These are phyloP conservation scores for Pugionium dolabratum DNA, from an alignment of 345 rosid genomes.

Conservation along the genomic window DNA sequence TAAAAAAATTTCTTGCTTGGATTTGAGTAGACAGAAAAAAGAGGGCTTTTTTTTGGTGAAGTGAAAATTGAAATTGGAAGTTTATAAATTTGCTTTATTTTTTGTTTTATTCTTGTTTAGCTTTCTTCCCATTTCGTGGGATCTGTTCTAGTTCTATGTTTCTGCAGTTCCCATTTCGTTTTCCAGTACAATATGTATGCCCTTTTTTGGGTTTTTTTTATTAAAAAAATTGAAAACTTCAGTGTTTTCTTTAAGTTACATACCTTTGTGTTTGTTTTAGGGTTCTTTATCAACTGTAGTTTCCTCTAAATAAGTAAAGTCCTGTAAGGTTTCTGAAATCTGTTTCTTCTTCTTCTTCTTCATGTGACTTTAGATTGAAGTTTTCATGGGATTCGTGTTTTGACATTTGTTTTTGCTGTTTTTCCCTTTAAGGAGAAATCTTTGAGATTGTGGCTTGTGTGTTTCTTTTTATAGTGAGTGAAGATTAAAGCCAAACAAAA, in stretches of 20 bases:
- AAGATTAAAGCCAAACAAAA: slow-evolving; percentile 10
- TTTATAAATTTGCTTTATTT: slow-evolving; percentile 2
- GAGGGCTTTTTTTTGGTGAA: slow-evolving; percentile 14
- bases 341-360: neutral
- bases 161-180: slow-evolving; percentile 29
- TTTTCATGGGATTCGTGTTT: slow-evolving; percentile 18
- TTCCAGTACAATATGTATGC: slow-evolving; percentile 24
- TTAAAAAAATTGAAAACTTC: neutral
- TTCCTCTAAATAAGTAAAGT: neutral
- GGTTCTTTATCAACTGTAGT: neutral
- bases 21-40: slow-evolving; percentile 9
- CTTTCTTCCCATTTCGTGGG: slow-evolving; percentile 35
- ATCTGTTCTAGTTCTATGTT: slow-evolving; percentile 31
- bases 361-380: neutral
- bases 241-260: neutral
- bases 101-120: neutral
- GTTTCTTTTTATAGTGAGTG: slow-evolving; percentile 23
- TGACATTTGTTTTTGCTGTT: slow-evolving; percentile 11
- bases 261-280: neutral
- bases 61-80: slow-evolving; percentile 21
- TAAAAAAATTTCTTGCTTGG: slow-evolving; percentile 2
- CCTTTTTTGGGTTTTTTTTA: slow-evolving; percentile 1
- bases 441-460: slow-evolving; percentile 34
- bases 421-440: slow-evolving; percentile 28
- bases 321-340: neutral